phyloP scores from a whole-genome alignment of 768 basidiomycete species.

The Suillus lakei region DNA sequence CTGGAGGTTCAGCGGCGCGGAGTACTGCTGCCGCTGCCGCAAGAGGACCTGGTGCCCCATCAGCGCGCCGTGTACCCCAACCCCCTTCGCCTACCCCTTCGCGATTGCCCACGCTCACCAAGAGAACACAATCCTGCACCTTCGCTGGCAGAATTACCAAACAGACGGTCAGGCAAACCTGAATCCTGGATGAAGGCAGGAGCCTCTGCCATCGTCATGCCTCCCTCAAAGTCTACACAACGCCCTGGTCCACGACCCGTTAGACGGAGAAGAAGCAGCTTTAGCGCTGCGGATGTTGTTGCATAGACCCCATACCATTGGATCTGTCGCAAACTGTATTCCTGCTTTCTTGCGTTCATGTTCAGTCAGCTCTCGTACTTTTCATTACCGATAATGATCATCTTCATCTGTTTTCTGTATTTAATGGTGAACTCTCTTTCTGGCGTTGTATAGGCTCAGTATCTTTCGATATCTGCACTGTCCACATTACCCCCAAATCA shows the following conservation, averaged over 20 bases:
- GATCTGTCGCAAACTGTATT: conserved; percentile 11
- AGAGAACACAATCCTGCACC: conserved; percentile 47
- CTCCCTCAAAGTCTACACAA: conserved; percentile 66
- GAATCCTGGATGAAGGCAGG: conserved; percentile 83
- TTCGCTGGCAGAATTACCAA: conserved; percentile 57
- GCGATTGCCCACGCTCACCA: conserved; percentile 74
- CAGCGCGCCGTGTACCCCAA: conserved; percentile 42
- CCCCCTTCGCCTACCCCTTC: conserved; percentile 73
- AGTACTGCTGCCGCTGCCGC: conserved; percentile 49
- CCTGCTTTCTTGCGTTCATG: conserved; percentile 19
- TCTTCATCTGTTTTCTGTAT: conserved; percentile 24
- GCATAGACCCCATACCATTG: conserved; percentile 47
- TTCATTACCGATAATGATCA: conserved; percentile 12
- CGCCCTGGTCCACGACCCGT: conserved; percentile 77
- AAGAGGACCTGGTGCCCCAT: conserved; percentile 33
- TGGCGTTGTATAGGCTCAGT: conserved; percentile 36
- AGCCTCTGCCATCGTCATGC: conserved; percentile 68
- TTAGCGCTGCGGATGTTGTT: conserved; percentile 85
- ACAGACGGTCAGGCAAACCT: conserved; percentile 42
- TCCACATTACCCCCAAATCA: conserved; percentile 17
- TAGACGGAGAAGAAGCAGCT: conserved; percentile 82
- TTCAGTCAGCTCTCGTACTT: conserved; percentile 8
- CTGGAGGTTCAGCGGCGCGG: conserved; percentile 54
- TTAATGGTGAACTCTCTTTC: conserved; percentile 31
- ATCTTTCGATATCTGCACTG: conserved; percentile 19